These are phyloP conservation scores for Penicillium fuscoglaucum DNA, from an alignment of 2,329 filamentous ascomycete species.

Conservation along the genomic window DNA sequence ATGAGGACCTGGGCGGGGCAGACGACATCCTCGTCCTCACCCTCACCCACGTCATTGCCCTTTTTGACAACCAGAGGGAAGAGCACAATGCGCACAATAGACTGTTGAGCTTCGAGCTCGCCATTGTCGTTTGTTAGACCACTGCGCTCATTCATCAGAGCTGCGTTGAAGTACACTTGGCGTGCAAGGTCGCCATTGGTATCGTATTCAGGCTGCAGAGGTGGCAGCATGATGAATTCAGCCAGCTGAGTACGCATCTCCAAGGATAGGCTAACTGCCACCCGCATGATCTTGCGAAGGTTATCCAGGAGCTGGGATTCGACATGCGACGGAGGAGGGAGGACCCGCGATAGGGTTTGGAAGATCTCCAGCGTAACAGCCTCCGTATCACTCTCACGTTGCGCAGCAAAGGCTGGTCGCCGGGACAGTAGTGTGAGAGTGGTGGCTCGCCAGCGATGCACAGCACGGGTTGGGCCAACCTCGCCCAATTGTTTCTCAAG, in stretches of 20 bases:
- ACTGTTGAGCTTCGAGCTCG: constrained; percentile 72
- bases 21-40: constrained; percentile 92
- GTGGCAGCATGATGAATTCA: constrained; percentile 98
- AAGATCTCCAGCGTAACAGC: constrained; percentile 93
- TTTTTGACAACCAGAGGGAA: constrained; percentile 97
- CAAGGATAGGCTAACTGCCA: constrained; percentile 86
- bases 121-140: constrained; percentile 71
- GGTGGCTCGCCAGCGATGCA: constrained; percentile 94
- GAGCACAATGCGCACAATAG: constrained; percentile 85
- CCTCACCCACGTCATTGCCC: constrained; percentile 81
- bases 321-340: constrained; percentile 80
- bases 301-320: constrained; percentile 80
- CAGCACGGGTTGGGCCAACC: constrained; percentile 82
- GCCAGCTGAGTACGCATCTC: constrained; percentile 97
- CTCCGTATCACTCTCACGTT: constrained; percentile 87
- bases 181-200: constrained; percentile 84
- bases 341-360: constrained; percentile 75
- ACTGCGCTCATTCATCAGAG: constrained; percentile 90
- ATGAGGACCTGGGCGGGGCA: constrained; percentile 93
- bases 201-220: constrained; percentile 91
- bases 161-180: constrained; percentile 87
- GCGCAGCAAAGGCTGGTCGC: constrained; percentile 74
- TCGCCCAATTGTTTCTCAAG: constrained; percentile 90
- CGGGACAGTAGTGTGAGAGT: constrained; percentile 86
- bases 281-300: constrained; percentile 80